Evolutionary conservation across 495 filamentous ascomycete genomes (phyloP).

Genomic region (Friedmanniomyces simplex): DNA sequence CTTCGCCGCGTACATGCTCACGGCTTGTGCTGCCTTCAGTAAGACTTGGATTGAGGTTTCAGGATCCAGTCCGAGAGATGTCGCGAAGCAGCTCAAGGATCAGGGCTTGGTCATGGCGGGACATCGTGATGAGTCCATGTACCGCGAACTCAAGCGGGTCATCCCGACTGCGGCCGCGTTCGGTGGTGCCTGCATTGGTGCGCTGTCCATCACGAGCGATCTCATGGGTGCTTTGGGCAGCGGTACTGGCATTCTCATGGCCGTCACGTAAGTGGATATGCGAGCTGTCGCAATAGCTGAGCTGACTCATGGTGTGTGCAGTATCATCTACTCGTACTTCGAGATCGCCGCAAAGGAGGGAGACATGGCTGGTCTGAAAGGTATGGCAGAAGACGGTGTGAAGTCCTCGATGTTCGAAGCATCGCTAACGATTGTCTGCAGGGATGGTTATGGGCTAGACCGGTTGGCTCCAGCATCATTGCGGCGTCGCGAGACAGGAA

Average conservation of each 20-base stretch:
- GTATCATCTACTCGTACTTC: slow-evolving; percentile 57
- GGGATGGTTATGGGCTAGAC: slow-evolving; percentile 5
- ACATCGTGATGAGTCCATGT: slow-evolving; percentile 99
- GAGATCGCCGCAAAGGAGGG: slow-evolving; percentile 98
- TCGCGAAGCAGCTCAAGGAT: slow-evolving; percentile 99
- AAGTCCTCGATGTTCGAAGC: background rate
- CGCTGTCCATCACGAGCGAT: slow-evolving; percentile 88
- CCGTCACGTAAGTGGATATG: slow-evolving; percentile 95
- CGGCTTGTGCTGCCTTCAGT: slow-evolving; percentile 95
- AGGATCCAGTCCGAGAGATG: slow-evolving; percentile 91
- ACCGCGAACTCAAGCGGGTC: slow-evolving; percentile 98
- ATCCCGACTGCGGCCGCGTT: slow-evolving; percentile 98
- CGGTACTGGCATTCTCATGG: slow-evolving; percentile 94
- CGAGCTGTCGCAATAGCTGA: background rate
- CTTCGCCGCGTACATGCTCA: slow-evolving; percentile 94
- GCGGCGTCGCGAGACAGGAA: background rate
- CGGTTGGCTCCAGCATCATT: background rate
- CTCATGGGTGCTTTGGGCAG: slow-evolving; percentile 92
- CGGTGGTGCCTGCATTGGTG: slow-evolving; percentile 98
- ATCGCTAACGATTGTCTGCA: background rate
- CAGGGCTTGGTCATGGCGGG: slow-evolving; percentile 99
- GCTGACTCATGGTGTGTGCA: background rate
- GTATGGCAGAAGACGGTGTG: slow-evolving; percentile 57
- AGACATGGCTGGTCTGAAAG: slow-evolving; percentile 84
- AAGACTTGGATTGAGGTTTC: slow-evolving; percentile 99